Evolutionary conservation across 2,329 filamentous ascomycete genomes (phyloP).

Genomic region (Xenoacremonium recifei): DNA sequence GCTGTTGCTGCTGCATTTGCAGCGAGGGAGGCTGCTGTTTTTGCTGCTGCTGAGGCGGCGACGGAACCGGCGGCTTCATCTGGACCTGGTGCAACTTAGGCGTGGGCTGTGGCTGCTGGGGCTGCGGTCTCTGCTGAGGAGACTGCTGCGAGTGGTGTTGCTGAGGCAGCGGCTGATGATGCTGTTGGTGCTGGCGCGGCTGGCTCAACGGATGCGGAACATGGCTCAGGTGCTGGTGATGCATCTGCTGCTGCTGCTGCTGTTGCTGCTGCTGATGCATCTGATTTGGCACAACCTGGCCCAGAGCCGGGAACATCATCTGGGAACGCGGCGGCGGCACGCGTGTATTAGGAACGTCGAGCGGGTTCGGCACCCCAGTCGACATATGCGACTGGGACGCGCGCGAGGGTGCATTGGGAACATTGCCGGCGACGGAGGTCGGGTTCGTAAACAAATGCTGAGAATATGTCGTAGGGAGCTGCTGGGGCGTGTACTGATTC

Average conservation of each 20-base stretch:
- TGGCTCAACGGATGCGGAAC: constrained; percentile 25
- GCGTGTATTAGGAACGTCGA: constrained; percentile 44
- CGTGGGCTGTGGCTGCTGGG: constrained; percentile 32
- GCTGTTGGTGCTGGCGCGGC: constrained; percentile 24
- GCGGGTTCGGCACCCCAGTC: constrained; percentile 48
- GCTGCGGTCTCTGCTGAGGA: constrained; percentile 36
- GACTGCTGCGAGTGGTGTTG: constrained; percentile 26
- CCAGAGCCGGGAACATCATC: constrained; percentile 38
- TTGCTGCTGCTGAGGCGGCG: constrained; percentile 31
- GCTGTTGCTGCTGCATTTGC: constrained; percentile 21
- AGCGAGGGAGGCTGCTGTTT: constrained; percentile 13
- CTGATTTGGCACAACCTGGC: constrained; percentile 42
- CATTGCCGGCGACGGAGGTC: constrained; percentile 45
- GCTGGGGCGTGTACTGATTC: constrained; percentile 53
- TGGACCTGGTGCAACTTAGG: constrained; percentile 32
- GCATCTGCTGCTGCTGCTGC: constrained; percentile 31
- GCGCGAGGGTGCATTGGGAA: constrained; percentile 48
- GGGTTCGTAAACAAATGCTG: constrained; percentile 53
- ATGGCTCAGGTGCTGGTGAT: constrained; percentile 32
- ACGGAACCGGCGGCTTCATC: constrained; percentile 29
- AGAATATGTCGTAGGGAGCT: constrained; percentile 47
- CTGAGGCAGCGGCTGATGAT: constrained; percentile 11
- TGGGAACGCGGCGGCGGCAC: constrained; percentile 43
- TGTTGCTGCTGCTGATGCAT: constrained; percentile 43
- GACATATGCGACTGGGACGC: constrained; percentile 45